Evolutionary conservation across 2,329 filamentous ascomycete genomes (phyloP), one percentile per base, ranked within the genome.

Genomic region (Penicillium psychrosexuale): DNA sequence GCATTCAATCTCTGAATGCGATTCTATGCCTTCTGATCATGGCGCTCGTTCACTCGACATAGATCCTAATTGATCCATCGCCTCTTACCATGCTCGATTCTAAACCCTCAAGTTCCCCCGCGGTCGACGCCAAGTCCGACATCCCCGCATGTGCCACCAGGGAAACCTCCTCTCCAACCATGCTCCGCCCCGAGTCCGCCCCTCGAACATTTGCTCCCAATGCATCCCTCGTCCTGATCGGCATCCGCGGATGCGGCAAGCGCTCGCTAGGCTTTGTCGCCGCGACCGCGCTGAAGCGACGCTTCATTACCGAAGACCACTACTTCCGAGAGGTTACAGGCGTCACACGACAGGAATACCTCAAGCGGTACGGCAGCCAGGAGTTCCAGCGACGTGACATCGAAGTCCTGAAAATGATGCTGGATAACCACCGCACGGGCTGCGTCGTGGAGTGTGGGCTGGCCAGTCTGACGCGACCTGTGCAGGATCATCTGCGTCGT

Each of bases 361-460:
- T 77, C 34, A 72, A 72, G 58, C 58, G 59, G 19, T 64, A 72
- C 55, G 75, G 75, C 30, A 72, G 70, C 54, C 74, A 75, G 50
- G 70, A 75, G 46, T 77, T 77, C 47, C 74, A 77, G 56, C 68
- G 68, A 22, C 71, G 70, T 13, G 74, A 76, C 52, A 72, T 77
- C 28, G 73, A 77, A 51, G 68, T 75, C 4, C 65, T 76, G 31
- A 73, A 72, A 58, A 63, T 62, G 57, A 77, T 77, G 75, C 69
- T 77, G 11, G 74, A 77, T 53, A 75, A 76, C n/a, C 72, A 77
- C 51, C 68, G 64, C 24, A 67, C 66, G 8, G 66, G 66, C 36
- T 77, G 74, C 46, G 72, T 77, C n/a, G 74, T 77, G 46, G 75
- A 77, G 50, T 75, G 73, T 51, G 75, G 75, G 7, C 58, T 77